Base-by-base conservation (phyloP, 2,329 filamentous ascomycete genomes). In the Pseudogymnoascus sp. region DNA sequence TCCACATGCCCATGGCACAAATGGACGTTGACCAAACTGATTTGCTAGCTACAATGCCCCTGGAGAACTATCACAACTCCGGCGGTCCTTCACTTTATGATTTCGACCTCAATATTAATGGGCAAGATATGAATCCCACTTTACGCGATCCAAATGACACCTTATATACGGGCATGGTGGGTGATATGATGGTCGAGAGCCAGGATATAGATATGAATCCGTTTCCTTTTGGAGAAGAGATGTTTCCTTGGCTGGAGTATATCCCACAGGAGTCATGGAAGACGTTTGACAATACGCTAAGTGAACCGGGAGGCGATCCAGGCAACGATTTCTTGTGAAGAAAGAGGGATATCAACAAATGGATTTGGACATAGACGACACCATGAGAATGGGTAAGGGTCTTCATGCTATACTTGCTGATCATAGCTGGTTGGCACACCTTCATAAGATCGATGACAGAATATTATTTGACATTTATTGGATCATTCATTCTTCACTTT, bases 231-330 rank as follows among this genome's bases (percentile, higher is more conserved):
- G 85, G 84, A 1, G 81, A 84, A 14, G 87, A 90, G 43, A 82
- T 90, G 73, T 83, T 88, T 78, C 84, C 86, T 0, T 92, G 88
- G 87, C 76, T 91, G 9, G 88, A 90, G 67, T 89, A 89, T 63
- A 75, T 91, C 6, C 87, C 88, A 0, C 81, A 80, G 22, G 86
- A 89, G 68, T 80, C 89, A 63, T 68, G 88, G 38, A 80, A 78
- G 33, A 79, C 84, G 60, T 84, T 81, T 66, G 78, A 79, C 58
- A 63, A 59, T 39, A 58, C 39, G 12, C 8, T 15, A 8, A 14
- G 12, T 43, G 39, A 11, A 14, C 9, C 6, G 18, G 38, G 18
- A 41, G 18, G 8, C 20, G 38, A 15, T 41, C 4, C 3, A 18
- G 38, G 15, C 2, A 20, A 15, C 20, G n/a, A 41, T 8, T 8